A percentile compares a stretch with the other conserved stretches of the same genome.
These are phyloP conservation scores for Ricinus communis DNA, from an alignment of 345 rosid species.

Conservation along the genomic window DNA sequence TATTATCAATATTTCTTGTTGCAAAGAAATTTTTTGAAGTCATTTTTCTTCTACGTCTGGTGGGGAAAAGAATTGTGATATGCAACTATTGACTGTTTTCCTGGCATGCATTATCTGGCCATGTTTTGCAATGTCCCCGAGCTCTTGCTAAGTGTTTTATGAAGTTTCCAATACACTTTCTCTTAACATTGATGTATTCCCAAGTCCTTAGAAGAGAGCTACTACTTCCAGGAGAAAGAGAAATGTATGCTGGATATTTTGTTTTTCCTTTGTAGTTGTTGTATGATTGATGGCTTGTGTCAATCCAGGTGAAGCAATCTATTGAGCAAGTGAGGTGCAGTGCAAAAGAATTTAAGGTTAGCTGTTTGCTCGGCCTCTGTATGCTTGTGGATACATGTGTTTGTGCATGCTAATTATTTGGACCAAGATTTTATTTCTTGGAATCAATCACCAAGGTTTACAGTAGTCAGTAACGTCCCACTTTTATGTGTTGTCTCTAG, in stretches of 20 bases:
- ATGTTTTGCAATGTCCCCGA: background rate
- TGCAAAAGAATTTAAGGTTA: conserved; percentile 54
- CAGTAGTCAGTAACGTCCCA: background rate
- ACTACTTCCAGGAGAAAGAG: background rate
- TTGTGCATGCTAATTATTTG: background rate
- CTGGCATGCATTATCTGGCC: background rate
- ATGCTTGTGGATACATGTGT: background rate
- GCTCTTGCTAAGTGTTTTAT: background rate
- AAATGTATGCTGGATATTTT: background rate
- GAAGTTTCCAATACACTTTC: background rate
- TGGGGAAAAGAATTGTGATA: background rate
- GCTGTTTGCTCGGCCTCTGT: background rate
- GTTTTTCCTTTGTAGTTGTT: background rate
- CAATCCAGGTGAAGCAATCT: conserved; percentile 53
- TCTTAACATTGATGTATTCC: background rate
- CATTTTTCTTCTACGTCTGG: background rate
- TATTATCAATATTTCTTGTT: no score
- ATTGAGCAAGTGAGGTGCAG: conserved; percentile 45
- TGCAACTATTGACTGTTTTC: background rate
- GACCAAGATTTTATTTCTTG: background rate
- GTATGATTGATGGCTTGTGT: conserved; percentile 16
- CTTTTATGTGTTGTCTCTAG: background rate
- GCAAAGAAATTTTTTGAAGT: background rate
- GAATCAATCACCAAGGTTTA: background rate
- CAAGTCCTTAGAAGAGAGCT: background rate